Base-by-base conservation (phyloP, 148 eudicot genomes). In the Cornus florida region DNA sequence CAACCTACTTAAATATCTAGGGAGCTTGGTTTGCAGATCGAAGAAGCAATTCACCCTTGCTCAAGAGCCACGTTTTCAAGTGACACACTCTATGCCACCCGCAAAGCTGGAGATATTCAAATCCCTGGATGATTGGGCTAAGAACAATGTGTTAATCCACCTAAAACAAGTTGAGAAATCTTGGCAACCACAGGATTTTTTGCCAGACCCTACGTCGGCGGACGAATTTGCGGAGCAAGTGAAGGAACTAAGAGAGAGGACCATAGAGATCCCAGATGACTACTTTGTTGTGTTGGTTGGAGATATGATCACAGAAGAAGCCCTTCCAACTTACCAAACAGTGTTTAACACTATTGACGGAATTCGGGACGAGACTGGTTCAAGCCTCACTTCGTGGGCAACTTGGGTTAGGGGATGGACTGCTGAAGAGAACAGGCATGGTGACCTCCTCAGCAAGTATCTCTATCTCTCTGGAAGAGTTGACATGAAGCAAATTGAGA, bases 161-260 rank as follows among this genome's bases (percentile, higher is more conserved):
- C 76, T 91, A 64, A 91, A 89, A 79, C 94, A 87, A 5, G 89
- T 89, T 4, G 91, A 91, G 60, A 88, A 87, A 71, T 85, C 88
- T 74, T 91, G 94, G 94, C 91, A 91, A 77, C 90, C 91, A 4
- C 94, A 90, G 84, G 91, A 90, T 73, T 86, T 82, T 75, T 75
- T 90, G 57, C 93, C 93, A 2, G 88, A 90, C 66, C 89, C 93
- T 7, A 75, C 83, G 56, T 87, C 89, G 14, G 88, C 89, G 14
- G 88, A 88, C 22, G 90, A 80, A 4, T 90, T 90, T 38, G 31
- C 69, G 19, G 86, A 83, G 6, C 78, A 83, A 69, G 56, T 80
- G n/a, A 76, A 76, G 74, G 86, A 83, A 77, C 80, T 83, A 17
- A 53, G 82, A 59, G 83, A 68, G 62, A 67, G 83, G 67, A 50